Percentiles rank a stretch among this genome's conserved stretches.
phyloP scores from a whole-genome alignment of 202 grass and related monocot species.

The Elaeis oleifera region DNA sequence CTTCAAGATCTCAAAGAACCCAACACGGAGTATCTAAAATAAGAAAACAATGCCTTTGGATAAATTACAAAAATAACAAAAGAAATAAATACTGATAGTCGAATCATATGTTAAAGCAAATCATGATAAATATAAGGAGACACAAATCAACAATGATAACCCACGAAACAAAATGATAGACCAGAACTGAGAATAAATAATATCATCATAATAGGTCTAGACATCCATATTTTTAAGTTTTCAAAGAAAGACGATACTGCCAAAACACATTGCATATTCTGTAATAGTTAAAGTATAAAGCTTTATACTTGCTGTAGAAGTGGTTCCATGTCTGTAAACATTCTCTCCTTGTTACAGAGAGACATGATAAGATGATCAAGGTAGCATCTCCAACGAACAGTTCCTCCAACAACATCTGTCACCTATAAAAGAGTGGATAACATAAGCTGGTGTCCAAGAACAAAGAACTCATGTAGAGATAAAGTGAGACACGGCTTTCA shows the following conservation, averaged over 20 bases:
- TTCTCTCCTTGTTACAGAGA: slow-evolving; percentile 61
- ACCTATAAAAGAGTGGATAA: slow-evolving; percentile 46
- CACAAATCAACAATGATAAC: no score
- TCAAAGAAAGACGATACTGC: no score
- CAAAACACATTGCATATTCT: no score
- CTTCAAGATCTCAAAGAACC: slow-evolving; percentile 86
- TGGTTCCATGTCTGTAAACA: slow-evolving; percentile 86
- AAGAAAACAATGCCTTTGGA: slow-evolving; percentile 8
- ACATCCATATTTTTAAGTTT: no score
- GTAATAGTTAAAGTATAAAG: no score
- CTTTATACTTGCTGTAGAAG: slow-evolving; percentile 61
- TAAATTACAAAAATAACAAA: background rate
- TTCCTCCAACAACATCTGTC: slow-evolving; percentile 78
- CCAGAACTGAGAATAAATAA: no score
- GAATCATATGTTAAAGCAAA: no score
- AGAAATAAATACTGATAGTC: no score
- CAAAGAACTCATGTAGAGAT: background rate
- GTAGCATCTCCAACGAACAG: slow-evolving; percentile 78
- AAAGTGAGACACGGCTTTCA: background rate
- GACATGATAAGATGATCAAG: slow-evolving; percentile 94
- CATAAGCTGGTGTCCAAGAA: slow-evolving; percentile 9
- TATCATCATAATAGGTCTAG: no score
- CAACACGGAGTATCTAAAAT: slow-evolving; percentile 84
- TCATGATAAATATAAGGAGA: no score
- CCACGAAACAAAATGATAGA: no score